Evolutionary conservation across 164 flowering plant species (phyloP), one percentile per base, ranked within the genome.

Genomic region (Aristolochia californica): DNA sequence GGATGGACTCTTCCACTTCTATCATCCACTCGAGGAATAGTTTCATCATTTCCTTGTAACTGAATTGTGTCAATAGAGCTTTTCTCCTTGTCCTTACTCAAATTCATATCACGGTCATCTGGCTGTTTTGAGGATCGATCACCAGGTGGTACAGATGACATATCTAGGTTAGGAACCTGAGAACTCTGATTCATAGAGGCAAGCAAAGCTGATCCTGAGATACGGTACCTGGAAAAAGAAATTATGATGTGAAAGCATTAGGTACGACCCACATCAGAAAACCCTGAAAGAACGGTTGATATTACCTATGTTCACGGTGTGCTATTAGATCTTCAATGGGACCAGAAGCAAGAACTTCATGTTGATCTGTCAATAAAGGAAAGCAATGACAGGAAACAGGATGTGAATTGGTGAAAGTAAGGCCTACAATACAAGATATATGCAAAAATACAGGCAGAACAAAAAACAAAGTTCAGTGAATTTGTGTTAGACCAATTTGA

Each of bases 141-240:
- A 60, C 72, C 78, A 52, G 80, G 53, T 65, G 73, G 80, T 50
- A 59, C 58, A 52, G 83, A 67, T 30, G 72, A 69, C 48, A 74
- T 62, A 68, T 83, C 85, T 27, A 78, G 22, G 66, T 77, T 62
- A 60, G 91, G 75, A 63, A 75, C 69, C 68, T 83, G 84, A 69
- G 96, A 81, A 72, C 96, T 88, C 71, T 90, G 97, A 78, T 94
- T 97, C 97, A 94, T 90, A 12, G 96, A 96, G 52, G 97, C 87
- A 66, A 86, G 88, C 80, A 94, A 80, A 68, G 99, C 71, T 65
- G 99, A 86, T 45, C 99, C 99, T 60, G 97, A 94, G 52, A 94
- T 94, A 55, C 99, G 97, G 69, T 94, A 94, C 83, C 99, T 94
- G 72, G 52, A 55, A 52, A 58, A 51, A 51, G 24, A 43, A 22